Conservation (phyloP, 2,329 filamentous ascomycete species). For the Arthrobotrys entomopaga region DNA sequence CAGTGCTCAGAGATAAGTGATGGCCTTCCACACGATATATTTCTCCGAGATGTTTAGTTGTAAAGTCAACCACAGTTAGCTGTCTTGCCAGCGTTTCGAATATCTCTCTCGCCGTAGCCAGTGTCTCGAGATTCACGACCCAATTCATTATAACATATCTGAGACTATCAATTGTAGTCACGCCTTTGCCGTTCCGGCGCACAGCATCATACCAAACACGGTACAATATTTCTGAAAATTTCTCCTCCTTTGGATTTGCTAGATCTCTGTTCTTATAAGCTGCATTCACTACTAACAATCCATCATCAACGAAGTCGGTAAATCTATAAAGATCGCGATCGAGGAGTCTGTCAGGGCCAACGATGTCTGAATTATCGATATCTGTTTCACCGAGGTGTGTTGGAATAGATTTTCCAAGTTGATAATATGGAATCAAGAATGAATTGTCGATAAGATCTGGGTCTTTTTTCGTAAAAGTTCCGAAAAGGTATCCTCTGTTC, state of each 20-base stretch:
- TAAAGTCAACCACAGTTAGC: no score
- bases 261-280: constrained; percentile 7
- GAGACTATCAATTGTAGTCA: not conserved
- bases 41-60: no score
- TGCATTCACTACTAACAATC: not conserved
- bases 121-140: not conserved
- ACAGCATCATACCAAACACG: constrained; percentile 25
- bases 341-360: no score
- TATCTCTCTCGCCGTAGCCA: not conserved
- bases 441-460: no score
- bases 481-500: no score
- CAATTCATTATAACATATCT: not conserved
- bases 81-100: not conserved
- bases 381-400: no score
- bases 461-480: no score
- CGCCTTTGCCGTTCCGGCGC: not conserved
- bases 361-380: no score
- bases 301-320: not conserved
- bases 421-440: no score
- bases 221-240: constrained; percentile 36
- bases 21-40: not conserved
- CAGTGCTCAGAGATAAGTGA: not conserved
- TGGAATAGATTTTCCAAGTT: no score
- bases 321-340: not conserved
- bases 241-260: constrained; percentile 1